Conservation (phyloP, 2,329 filamentous ascomycete genomes). For the Taxawa tesnikishii region DNA sequence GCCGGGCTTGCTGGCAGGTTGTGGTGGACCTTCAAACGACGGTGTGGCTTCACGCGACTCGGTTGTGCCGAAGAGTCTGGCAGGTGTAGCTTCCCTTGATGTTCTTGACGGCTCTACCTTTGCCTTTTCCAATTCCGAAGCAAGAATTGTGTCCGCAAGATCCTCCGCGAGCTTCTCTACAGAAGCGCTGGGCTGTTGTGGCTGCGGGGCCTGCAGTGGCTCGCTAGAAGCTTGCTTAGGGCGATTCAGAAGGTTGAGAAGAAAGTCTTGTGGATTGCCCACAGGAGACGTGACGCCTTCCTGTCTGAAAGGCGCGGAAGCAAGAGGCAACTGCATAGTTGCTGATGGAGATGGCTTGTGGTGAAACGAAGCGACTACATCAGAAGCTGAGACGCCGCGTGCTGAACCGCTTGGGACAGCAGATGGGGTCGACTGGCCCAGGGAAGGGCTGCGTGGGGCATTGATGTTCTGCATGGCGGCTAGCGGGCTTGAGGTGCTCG, state of each 20-base stretch:
- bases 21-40: slow-evolving; percentile 26
- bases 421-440: too few relatives aligned
- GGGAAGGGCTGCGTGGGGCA: slow-evolving; percentile 1
- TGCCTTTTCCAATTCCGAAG: slow-evolving; percentile 9
- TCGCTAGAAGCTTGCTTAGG: slow-evolving; percentile 36
- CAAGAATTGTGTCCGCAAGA: slow-evolving; percentile 22
- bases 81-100: slow-evolving; percentile 15
- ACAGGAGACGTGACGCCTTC: slow-evolving; percentile 15
- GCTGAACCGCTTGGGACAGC: background rate
- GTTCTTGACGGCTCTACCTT: too few relatives aligned
- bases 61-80: slow-evolving; percentile 16
- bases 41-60: slow-evolving; percentile 14
- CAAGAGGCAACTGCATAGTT: slow-evolving; percentile 17
- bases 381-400: slow-evolving; percentile 39
- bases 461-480: slow-evolving; percentile 22
- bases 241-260: slow-evolving; percentile 75
- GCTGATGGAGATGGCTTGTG: slow-evolving; percentile 23
- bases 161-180: slow-evolving; percentile 32
- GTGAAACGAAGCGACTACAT: slow-evolving; percentile 45
- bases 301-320: slow-evolving; percentile 2
- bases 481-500: slow-evolving; percentile 19
- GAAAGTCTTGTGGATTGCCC: slow-evolving; percentile 68
- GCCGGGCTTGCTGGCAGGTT: slow-evolving; percentile 25
- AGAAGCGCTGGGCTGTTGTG: slow-evolving; percentile 27
- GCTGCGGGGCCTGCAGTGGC: slow-evolving; percentile 11